phyloP scores from a whole-genome alignment of 192 early-diverging fungal species.

The Gryganskiella cystojenkinii region DNA sequence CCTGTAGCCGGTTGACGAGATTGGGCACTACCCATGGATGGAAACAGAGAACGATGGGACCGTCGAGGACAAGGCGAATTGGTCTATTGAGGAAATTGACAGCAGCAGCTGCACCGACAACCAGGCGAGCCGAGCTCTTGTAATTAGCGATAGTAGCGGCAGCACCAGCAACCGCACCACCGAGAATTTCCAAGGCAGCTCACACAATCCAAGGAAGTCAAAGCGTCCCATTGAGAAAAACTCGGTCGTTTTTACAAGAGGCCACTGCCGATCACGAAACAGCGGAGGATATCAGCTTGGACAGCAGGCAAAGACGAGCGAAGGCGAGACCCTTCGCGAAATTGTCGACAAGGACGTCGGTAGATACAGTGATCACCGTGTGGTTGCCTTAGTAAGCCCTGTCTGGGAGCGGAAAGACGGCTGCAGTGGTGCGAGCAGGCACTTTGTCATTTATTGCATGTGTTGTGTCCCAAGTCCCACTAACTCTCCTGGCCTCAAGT shows the following conservation, averaged over 20 bases:
- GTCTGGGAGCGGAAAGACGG: conserved; percentile 29
- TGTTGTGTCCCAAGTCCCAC: neutral
- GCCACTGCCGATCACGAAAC: neutral
- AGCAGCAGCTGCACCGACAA: too few species aligned
- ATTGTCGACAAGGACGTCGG: neutral
- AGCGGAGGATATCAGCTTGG: conserved; percentile 5
- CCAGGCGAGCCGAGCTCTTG: too few species aligned
- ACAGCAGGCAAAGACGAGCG: conserved; percentile 9
- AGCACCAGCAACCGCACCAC: too few species aligned
- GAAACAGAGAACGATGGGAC: neutral
- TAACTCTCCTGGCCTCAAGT: neutral
- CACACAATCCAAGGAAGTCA: too few species aligned
- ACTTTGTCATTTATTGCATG: conserved; percentile 34
- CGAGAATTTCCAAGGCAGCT: too few species aligned
- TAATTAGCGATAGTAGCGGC: too few species aligned
- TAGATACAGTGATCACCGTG: conserved; percentile 6
- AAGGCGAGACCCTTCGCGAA: conserved; percentile 9
- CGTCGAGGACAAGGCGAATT: too few species aligned
- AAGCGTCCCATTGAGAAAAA: too few species aligned
- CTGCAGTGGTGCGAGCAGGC: conserved; percentile 26
- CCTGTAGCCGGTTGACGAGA: conserved; percentile 1
- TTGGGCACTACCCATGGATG: conserved; percentile 1
- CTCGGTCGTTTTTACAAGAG: neutral
- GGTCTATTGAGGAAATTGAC: too few species aligned
- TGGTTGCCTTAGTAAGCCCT: conserved; percentile 20